Conservation (phyloP, 257 asterid genomes). For the Handroanthus guayacan region DNA sequence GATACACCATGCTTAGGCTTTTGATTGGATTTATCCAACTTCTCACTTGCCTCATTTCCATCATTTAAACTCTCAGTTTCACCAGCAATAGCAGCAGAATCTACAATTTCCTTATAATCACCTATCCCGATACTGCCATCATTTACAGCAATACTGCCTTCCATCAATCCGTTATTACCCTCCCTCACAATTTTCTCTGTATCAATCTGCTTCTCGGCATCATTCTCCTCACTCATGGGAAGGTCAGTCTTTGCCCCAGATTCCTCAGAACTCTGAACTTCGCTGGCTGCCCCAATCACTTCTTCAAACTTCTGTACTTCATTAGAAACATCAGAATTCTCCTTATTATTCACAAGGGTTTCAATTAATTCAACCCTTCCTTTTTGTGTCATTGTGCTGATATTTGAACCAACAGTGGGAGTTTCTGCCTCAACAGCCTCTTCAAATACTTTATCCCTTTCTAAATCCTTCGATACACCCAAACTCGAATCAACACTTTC, state of each 20-base stretch:
- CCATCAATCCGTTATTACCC: conserved; percentile 41
- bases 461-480: conserved; percentile 48
- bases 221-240: conserved; percentile 29
- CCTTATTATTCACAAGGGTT: conserved; percentile 42
- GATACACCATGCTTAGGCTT: conserved; percentile 46
- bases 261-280: conserved; percentile 37
- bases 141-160: conserved; percentile 30
- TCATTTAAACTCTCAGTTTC: conserved; percentile 39
- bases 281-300: conserved; percentile 44
- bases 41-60: conserved; percentile 43
- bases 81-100: conserved; percentile 36
- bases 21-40: conserved; percentile 35
- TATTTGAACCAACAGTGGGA: conserved; percentile 37
- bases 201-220: conserved; percentile 36
- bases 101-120: conserved; percentile 44
- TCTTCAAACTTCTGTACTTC: conserved; percentile 53
- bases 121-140: conserved; percentile 39
- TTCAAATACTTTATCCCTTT: conserved; percentile 59
- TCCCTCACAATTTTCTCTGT: conserved; percentile 32
- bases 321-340: conserved; percentile 33
- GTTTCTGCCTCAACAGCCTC: conserved; percentile 57
- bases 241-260: conserved; percentile 36
- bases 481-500: conserved; percentile 40
- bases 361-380: conserved; percentile 39
- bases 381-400: conserved; percentile 17